Base-by-base conservation (phyloP, 192 early-diverging fungal genomes). In the Haplosporangium gracile region DNA sequence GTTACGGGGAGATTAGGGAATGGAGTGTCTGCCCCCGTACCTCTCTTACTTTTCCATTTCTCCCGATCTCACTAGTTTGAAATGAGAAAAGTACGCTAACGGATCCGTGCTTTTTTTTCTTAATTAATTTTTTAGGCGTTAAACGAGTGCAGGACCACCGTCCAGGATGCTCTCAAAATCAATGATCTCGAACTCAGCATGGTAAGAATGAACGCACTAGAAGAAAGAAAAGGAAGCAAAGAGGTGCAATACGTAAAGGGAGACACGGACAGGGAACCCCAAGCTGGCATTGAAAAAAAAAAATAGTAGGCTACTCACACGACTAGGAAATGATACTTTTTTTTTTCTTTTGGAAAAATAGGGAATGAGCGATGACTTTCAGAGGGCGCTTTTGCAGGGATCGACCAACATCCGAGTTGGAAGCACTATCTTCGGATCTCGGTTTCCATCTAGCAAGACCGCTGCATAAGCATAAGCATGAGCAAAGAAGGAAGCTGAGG, bases 291-390 rank as follows among this genome's bases (percentile, higher is more conserved):
- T 72, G 71, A 72, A 72, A 70, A 40, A 65, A 45, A 72, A 72
- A 70, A n/a, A 65, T 2, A 15, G 11, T 29, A 2, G 29, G 8
- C 26, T 10, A 71, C 40, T 71, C 70, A 71, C 70, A 22, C 40
- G 38, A 71, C 10, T 22, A 38, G 22, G 4, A 70, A 22, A 70
- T 26, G 34, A 0, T 34, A 69, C 39, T 16, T 68, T 68, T 45
- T 16, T 45, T 4, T 4, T 60, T 55, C 32, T 45, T 24, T 47
- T 51, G 49, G 49, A 38, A 34, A 34, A 5, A 18, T 74, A 82
- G 97, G 98, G 98, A 49, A 99, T 99, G 98, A 99, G 97, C 34
- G 95, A 93, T 82, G 98, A 99, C 88, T 99, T 94, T 93, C 92
- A 93, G 72, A 89, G 92, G 47, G 98, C 98, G 8, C 91, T 99